phyloP scores from a whole-genome alignment of 2,329 filamentous ascomycete species.

The Penicillium aurantiogriseum region DNA sequence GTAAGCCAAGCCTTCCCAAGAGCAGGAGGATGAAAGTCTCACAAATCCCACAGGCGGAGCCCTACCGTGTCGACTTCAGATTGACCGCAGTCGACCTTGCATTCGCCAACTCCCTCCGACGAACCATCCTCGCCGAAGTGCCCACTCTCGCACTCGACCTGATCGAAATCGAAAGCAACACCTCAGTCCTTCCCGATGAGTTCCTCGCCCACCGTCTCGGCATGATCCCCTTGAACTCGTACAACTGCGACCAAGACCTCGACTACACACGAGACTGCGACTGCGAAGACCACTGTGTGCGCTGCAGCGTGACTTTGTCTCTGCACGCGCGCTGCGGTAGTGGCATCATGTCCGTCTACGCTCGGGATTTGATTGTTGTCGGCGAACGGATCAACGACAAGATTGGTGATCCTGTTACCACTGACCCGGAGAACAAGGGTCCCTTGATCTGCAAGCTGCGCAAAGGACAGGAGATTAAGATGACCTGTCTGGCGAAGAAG shows the following conservation, averaged over 20 bases:
- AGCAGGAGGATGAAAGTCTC: neutral
- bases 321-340: constrained; percentile 82
- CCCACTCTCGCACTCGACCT: constrained; percentile 93
- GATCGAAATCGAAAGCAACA: constrained; percentile 89
- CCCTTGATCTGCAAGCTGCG: constrained; percentile 87
- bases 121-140: constrained; percentile 88
- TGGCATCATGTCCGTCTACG: constrained; percentile 91
- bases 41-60: constrained; percentile 62
- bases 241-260: constrained; percentile 74
- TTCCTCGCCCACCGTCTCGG: constrained; percentile 92
- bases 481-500: constrained; percentile 94
- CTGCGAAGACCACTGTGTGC: constrained; percentile 91
- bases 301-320: constrained; percentile 80
- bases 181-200: constrained; percentile 93
- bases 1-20: constrained; percentile 22
- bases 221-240: constrained; percentile 81
- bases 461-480: constrained; percentile 82
- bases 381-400: constrained; percentile 68
- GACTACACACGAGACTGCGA: constrained; percentile 92
- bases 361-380: constrained; percentile 76
- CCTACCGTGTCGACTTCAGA: constrained; percentile 83
- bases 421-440: constrained; percentile 76
- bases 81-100: constrained; percentile 84
- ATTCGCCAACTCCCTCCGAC: constrained; percentile 88
- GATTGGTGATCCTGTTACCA: constrained; percentile 79